Conservation (phyloP, 108 stramenopile genomes). For the Cyclotella kingstonii region DNA sequence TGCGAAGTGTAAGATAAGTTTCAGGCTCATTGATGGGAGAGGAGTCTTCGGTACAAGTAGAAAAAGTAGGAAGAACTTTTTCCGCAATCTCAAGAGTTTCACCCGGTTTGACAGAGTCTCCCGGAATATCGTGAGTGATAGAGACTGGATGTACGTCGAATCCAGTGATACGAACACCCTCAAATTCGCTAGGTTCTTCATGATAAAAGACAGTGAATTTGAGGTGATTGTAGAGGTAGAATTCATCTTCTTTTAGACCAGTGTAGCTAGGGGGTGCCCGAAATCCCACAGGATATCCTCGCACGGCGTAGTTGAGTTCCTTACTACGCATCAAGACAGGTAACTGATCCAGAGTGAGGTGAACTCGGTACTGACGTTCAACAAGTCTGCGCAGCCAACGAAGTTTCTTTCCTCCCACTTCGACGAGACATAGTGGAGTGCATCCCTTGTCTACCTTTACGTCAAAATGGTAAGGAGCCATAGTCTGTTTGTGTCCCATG, state of each 20-base stretch:
- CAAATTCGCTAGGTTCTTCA: constrained; percentile 58
- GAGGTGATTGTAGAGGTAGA: constrained; percentile 90
- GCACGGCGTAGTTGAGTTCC: constrained; percentile 77
- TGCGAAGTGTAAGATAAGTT: constrained; percentile 44
- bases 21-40: constrained; percentile 45
- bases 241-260: constrained; percentile 54
- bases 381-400: constrained; percentile 79
- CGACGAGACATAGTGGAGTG: constrained; percentile 56
- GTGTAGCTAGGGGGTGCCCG: constrained; percentile 56
- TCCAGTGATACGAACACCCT: constrained; percentile 90
- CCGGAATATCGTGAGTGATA: constrained; percentile 65
- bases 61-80: constrained; percentile 6
- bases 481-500: constrained; percentile 64
- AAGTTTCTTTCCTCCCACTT: constrained; percentile 58
- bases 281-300: constrained; percentile 87
- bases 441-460: constrained; percentile 52
- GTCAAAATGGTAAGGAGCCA: constrained; percentile 63
- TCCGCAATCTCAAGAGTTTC: constrained; percentile 9
- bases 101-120: constrained; percentile 16
- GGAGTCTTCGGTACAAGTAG: constrained; percentile 34
- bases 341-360: constrained; percentile 81
- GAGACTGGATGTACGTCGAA: constrained; percentile 92
- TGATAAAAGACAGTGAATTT: constrained; percentile 86
- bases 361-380: constrained; percentile 93
- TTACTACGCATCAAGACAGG: constrained; percentile 76